A percentile compares a stretch with the other conserved stretches of the same genome.
phyloP scores from a whole-genome alignment of 345 rosid species.

The Melaleuca alternifolia region DNA sequence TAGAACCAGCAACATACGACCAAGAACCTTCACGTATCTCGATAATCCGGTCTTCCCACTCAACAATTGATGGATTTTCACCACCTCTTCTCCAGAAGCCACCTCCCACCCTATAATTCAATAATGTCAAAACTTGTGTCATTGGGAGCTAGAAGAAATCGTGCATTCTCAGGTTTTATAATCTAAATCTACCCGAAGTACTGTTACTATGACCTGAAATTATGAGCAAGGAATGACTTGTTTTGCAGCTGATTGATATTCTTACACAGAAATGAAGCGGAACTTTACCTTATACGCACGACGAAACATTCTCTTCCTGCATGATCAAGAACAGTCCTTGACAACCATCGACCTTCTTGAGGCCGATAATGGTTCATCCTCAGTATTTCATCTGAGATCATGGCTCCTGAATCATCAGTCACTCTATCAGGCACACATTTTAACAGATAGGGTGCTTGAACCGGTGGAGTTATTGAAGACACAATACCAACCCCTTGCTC shows the following conservation, averaged over 20 bases:
- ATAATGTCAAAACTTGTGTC: neutral
- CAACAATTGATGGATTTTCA: slow-evolving; percentile 62
- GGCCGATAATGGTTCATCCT: slow-evolving; percentile 53
- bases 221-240: neutral
- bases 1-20: slow-evolving; percentile 80
- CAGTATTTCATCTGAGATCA: slow-evolving; percentile 78
- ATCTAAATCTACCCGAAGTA: neutral
- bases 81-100: slow-evolving; percentile 85
- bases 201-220: neutral
- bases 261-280: neutral
- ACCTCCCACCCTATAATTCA: slow-evolving; percentile 42
- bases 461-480: slow-evolving; percentile 77
- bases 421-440: slow-evolving; percentile 90
- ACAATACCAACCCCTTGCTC: slow-evolving; percentile 29
- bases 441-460: slow-evolving; percentile 74
- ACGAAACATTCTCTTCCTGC: slow-evolving; percentile 82
- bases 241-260: neutral
- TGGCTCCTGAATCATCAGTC: slow-evolving; percentile 85
- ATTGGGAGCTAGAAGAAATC: neutral
- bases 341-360: slow-evolving; percentile 93
- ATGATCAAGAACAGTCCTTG: slow-evolving; percentile 88
- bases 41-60: slow-evolving; percentile 57
- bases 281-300: slow-evolving; percentile 51
- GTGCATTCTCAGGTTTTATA: neutral
- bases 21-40: slow-evolving; percentile 89